Evolutionary conservation across 345 rosid genomes (phyloP), one percentile per base, ranked within the genome.

Genomic region (Euphorbia pulcherrima): DNA sequence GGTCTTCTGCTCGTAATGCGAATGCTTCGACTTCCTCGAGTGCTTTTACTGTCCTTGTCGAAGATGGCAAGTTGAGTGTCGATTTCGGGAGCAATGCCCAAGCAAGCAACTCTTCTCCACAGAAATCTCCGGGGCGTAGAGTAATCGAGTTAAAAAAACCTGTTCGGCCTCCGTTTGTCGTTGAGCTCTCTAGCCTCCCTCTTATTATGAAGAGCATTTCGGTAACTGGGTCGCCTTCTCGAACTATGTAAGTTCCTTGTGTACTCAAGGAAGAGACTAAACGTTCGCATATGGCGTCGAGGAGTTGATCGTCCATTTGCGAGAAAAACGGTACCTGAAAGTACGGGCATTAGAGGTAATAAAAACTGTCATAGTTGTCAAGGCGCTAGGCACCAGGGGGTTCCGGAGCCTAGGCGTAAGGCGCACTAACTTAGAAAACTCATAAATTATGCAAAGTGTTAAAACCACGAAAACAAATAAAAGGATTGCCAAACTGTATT

Each of bases 21-120:
- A 93, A 89, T n/a, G 96, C 98, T 77, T 93, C 96, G 8, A 90
- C 97, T 84, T 90, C 98, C 47, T 79, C 90, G 21, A 86, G 64
- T 7, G 97, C 94, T 80, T 71, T 84, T 27, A 93, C 97, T 52
- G 98, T 90, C 77, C 98, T 88, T 23, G 96, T 93, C 8, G 98
- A 93, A 73, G 89, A 85, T 20, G 98, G 97, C 76, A 93, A 64
- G 71, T 85, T 90, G 65, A 79, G 72, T 28, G 85, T 80, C 52
- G 88, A 84, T 76, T 88, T 90, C n/a, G 96, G 92, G 60, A 84
- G 92, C 80, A 93, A 65, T 24, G 98, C 98, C 97, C 98, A 93
- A 0, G 94, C 83, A 41, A 90, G 97, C 52, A 89, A 89, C 80
- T 92, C 98, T 70, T 93, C 98, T 0, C 97, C 96, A 10, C 96